Conservation (phyloP, 2,329 filamentous ascomycete genomes). For the Zymoseptoria brevis region DNA sequence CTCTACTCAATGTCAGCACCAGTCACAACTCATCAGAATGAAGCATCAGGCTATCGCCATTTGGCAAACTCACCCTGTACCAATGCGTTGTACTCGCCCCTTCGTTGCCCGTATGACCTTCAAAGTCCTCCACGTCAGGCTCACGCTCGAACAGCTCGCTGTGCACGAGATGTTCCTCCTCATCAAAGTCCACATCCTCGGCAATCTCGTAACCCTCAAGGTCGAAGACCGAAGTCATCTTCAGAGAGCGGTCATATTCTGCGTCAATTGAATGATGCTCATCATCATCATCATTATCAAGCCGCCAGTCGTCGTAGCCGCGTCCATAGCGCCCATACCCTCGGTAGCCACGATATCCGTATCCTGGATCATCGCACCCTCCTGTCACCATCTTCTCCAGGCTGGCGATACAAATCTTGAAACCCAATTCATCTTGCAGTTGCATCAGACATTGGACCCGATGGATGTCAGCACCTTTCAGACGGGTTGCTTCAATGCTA, state of each 20-base stretch:
- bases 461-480: slow-evolving; percentile 21
- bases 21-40: not conserved
- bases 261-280: slow-evolving; percentile 9
- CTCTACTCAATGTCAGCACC: not conserved
- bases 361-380: not conserved
- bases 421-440: slow-evolving; percentile 8
- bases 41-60: not conserved
- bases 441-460: slow-evolving; percentile 1
- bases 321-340: not conserved
- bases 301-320: slow-evolving; percentile 1
- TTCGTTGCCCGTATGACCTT: slow-evolving; percentile 25
- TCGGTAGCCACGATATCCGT: not conserved
- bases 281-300: slow-evolving; percentile 7
- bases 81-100: slow-evolving; percentile 18
- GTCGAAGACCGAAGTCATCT: slow-evolving; percentile 12
- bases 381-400: slow-evolving; percentile 7
- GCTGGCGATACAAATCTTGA: slow-evolving; percentile 16
- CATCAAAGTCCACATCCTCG: slow-evolving; percentile 7
- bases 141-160: slow-evolving; percentile 17
- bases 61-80: slow-evolving; percentile 13
- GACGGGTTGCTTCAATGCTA: slow-evolving; percentile 14
- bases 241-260: slow-evolving; percentile 3
- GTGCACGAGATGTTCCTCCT: slow-evolving; percentile 14
- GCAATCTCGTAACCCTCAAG: slow-evolving; percentile 7
- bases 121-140: slow-evolving; percentile 26